A percentile compares a stretch with the other conserved stretches of the same genome.
phyloP scores from a whole-genome alignment of 352 stramenopile genomes.

The Phytophthora boehmeriae region DNA sequence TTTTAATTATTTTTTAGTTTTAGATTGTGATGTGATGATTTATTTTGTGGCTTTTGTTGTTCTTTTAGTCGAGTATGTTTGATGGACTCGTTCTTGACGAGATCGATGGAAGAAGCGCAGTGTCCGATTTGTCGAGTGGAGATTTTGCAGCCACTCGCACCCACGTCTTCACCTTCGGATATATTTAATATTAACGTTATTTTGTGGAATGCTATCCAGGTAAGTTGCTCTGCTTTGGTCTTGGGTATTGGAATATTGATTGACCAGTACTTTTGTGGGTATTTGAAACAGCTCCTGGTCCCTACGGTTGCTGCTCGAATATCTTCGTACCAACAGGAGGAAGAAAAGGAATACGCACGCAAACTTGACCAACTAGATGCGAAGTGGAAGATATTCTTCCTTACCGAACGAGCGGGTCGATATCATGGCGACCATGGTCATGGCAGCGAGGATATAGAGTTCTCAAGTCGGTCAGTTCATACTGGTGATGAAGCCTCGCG shows the following conservation, averaged over 20 bases:
- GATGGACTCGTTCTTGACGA: slow-evolving; percentile 51
- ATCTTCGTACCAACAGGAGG: slow-evolving; percentile 27
- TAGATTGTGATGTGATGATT: background rate
- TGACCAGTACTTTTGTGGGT: slow-evolving; percentile 1
- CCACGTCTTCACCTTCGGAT: slow-evolving; percentile 24
- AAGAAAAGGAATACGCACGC: slow-evolving; percentile 56
- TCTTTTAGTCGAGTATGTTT: slow-evolving; percentile 52
- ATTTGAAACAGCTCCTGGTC: slow-evolving; percentile 41
- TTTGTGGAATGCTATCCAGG: slow-evolving; percentile 76
- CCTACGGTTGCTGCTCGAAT: slow-evolving; percentile 25
- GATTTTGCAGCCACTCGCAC: slow-evolving; percentile 37
- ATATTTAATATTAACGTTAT: slow-evolving; percentile 72
- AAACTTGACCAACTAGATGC: slow-evolving; percentile 60
- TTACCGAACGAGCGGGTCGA: slow-evolving; percentile 32
- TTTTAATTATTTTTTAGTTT: slow-evolving; percentile 1
- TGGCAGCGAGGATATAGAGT: slow-evolving; percentile 16
- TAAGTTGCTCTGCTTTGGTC: slow-evolving; percentile 15
- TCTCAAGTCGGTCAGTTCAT: background rate
- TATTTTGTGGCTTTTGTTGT: background rate
- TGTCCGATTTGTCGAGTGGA: slow-evolving; percentile 55
- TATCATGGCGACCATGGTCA: slow-evolving; percentile 37
- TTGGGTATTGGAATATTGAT: background rate
- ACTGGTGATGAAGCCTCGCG: background rate
- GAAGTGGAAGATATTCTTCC: slow-evolving; percentile 60
- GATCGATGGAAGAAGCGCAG: slow-evolving; percentile 49